Evolutionary conservation across 164 flowering plant genomes (phyloP).

Genomic region (Annona squamosa): DNA sequence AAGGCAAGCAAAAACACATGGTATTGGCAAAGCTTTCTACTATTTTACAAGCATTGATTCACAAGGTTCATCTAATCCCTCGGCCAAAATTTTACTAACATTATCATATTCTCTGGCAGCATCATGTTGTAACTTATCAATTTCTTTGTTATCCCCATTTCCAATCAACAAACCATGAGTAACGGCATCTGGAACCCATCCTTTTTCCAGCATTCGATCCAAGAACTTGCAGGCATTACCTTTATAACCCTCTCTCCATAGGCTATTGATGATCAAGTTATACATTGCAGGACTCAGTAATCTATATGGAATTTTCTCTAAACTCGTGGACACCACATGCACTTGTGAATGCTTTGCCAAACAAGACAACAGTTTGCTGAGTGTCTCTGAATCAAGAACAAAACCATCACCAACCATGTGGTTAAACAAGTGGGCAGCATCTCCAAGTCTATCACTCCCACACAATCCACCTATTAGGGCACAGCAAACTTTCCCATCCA

Average conservation of each 20-base stretch:
- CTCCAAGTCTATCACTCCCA: constrained; percentile 17
- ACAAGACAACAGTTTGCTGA: constrained; percentile 27
- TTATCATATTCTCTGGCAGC: constrained; percentile 26
- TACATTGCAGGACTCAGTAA: constrained; percentile 28
- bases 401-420: constrained; percentile 43
- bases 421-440: constrained; percentile 35
- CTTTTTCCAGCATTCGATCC: constrained; percentile 67
- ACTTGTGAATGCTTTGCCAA: constrained; percentile 37
- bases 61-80: constrained; percentile 32
- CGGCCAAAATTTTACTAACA: constrained; percentile 51
- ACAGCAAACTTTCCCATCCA: constrained; percentile 36
- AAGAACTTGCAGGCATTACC: constrained; percentile 36
- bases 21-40: background rate
- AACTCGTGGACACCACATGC: constrained; percentile 23
- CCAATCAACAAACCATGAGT: constrained; percentile 55
- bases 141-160: constrained; percentile 20
- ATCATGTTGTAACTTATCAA: background rate
- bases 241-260: constrained; percentile 56
- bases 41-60: background rate
- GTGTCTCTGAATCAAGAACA: constrained; percentile 37
- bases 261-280: constrained; percentile 42
- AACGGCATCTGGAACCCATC: constrained; percentile 61
- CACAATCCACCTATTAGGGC: constrained; percentile 36
- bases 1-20: background rate
- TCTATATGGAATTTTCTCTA: constrained; percentile 31